Conservation (phyloP, 179 eudicot species). For the Spinacia oleracea region DNA sequence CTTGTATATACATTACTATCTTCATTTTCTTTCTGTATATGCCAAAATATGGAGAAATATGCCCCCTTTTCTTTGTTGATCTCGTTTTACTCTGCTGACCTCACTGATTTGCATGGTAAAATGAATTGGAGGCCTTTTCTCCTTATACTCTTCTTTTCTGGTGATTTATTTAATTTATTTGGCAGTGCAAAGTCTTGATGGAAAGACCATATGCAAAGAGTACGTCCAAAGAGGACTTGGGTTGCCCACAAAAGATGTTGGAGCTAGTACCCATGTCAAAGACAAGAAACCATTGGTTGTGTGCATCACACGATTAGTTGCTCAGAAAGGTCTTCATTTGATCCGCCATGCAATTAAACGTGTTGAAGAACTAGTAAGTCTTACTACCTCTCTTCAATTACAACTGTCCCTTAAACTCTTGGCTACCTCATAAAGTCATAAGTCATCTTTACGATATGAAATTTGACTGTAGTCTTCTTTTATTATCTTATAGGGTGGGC, state of each 20-base stretch:
- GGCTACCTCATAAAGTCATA: slow-evolving; percentile 10
- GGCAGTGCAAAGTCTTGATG: slow-evolving; percentile 53
- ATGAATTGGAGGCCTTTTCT: background rate
- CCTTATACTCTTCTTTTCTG: slow-evolving; percentile 3
- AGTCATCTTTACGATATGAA: background rate
- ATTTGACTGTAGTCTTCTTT: background rate
- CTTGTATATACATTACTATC: background rate
- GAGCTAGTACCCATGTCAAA: slow-evolving; percentile 18
- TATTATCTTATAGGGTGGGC: slow-evolving; percentile 59
- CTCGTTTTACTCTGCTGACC: background rate
- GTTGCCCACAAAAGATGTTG: slow-evolving; percentile 38
- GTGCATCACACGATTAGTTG: slow-evolving; percentile 84
- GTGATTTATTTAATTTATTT: background rate
- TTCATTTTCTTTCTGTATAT: background rate
- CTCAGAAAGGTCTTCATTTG: slow-evolving; percentile 95
- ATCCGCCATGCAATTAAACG: slow-evolving; percentile 70
- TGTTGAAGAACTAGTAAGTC: slow-evolving; percentile 69
- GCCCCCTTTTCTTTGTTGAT: background rate
- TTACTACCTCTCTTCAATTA: background rate
- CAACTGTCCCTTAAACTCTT: background rate
- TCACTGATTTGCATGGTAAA: slow-evolving; percentile 1
- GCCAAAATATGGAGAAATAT: background rate
- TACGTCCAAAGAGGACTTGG: slow-evolving; percentile 83
- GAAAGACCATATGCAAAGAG: slow-evolving; percentile 67
- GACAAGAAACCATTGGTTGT: slow-evolving; percentile 61